These are phyloP conservation scores for Sclerotinia nivalis DNA, from an alignment of 2,329 filamentous ascomycete genomes.

Conservation along the genomic window DNA sequence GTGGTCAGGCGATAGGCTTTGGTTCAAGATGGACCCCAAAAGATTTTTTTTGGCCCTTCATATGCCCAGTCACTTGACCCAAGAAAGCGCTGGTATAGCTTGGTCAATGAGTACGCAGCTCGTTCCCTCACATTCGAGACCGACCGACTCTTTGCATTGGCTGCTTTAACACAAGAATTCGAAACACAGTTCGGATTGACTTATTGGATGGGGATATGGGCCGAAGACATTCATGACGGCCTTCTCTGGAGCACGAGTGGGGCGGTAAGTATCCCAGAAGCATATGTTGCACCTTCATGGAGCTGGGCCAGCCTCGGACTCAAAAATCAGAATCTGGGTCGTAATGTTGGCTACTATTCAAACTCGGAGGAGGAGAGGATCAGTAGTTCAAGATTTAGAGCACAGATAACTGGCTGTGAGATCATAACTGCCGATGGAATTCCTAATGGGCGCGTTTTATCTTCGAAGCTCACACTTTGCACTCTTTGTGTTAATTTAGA, in stretches of 20 bases:
- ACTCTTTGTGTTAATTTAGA: not conserved
- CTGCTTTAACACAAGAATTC: not conserved
- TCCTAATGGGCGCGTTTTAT: not conserved
- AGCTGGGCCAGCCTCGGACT: not conserved
- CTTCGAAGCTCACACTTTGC: not conserved
- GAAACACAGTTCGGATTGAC: not conserved
- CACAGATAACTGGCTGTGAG: not conserved
- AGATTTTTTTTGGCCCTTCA: not conserved
- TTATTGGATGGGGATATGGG: not conserved
- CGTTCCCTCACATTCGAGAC: not conserved
- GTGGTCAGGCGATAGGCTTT: not conserved
- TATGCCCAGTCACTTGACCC: not conserved
- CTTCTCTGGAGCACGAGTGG: not conserved
- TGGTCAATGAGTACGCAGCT: not conserved
- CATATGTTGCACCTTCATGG: not conserved
- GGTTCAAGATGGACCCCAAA: not conserved
- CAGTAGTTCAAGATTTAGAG: not conserved
- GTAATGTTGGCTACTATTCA: not conserved
- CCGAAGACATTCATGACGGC: not conserved
- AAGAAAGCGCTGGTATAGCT: not conserved
- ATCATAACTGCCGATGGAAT: not conserved
- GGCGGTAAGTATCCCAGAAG: not conserved
- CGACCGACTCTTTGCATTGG: not conserved
- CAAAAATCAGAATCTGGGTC: not conserved
- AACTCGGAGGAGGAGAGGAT: not conserved